Base-by-base conservation (phyloP, 2,329 filamentous ascomycete genomes). In the Cladophialophora immunda region DNA sequence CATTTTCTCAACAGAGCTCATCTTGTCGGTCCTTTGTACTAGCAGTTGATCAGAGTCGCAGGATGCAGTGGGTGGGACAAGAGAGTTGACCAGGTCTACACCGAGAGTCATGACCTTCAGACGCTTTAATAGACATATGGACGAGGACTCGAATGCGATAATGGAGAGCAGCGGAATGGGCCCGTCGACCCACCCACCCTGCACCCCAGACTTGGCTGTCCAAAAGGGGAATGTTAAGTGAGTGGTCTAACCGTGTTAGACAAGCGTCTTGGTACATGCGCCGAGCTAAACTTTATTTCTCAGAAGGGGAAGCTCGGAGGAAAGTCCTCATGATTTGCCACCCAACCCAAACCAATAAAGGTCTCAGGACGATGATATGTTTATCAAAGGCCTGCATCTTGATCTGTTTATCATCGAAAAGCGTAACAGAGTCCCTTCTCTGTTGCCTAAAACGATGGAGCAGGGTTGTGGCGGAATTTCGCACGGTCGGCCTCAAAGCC, bases 151-250 rank as follows among this genome's bases (percentile, higher is more conserved):
- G 4, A 27, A 25, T 50, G 22, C 19, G 27, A 13, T 27, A 4
- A 25, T 27, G 22, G 11, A 27, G 11, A 50, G 8, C 9, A 27
- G 45, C 22, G 45, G 45, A 50, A 50, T 27, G 13, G 4, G 8
- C 45, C 9, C 45, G 45, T 15, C 4, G 11, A 25, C 45, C 45
- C 45, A 13, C 15, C 7, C 11, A 13, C 45, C 45, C 45, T 22
- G 45, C 6, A 50, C 45, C 45, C 45, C 45, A 27, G 45, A 50
- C 22, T 50, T 25, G 3, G 19, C 6, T 8, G 38, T 60, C 58
- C 58, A n/a, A 60, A 52, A 60, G 17, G 13, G 45, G 58, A 60
- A 60, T 36, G 58, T 60, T 45, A 52, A 32, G 11, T 60, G 58
- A 60, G 58, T 19, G 13, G 25, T 15, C 58, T 45, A 30, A 60